phyloP scores from a whole-genome alignment of 306 rosid genomes.

The Crataegus laevigata region DNA sequence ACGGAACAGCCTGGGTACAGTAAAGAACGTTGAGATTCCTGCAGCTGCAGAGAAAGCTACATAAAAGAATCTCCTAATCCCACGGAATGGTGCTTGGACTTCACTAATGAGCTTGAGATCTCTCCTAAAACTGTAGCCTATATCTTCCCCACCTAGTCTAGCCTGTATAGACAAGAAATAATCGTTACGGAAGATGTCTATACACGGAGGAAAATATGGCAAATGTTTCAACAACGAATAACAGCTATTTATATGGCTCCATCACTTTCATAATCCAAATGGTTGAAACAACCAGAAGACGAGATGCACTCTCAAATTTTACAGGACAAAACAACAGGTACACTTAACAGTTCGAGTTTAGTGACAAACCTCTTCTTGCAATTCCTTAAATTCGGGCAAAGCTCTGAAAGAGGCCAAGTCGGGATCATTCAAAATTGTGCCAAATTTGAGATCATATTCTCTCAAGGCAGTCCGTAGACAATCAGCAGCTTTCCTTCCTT shows the following conservation, averaged over 20 bases:
- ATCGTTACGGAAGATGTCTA: not conserved
- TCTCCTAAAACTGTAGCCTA: slow-evolving; percentile 89
- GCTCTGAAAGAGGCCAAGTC: slow-evolving; percentile 97
- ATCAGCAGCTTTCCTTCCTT: slow-evolving; percentile 88
- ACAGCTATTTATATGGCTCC: slow-evolving; percentile 7
- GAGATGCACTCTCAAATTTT: not conserved
- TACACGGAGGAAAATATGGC: slow-evolving; percentile 2
- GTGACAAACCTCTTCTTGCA: slow-evolving; percentile 78
- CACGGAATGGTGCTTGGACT: slow-evolving; percentile 99
- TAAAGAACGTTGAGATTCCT: slow-evolving; percentile 70
- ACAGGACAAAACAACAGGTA: not conserved
- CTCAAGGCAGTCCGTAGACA: slow-evolving; percentile 81
- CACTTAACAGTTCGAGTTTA: slow-evolving; percentile 4
- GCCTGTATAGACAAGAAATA: slow-evolving; percentile 50
- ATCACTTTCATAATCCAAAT: not conserved
- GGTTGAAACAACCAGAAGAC: not conserved
- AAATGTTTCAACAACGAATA: not conserved
- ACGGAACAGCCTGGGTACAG: slow-evolving; percentile 58
- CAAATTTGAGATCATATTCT: slow-evolving; percentile 85
- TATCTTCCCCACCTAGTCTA: slow-evolving; percentile 87
- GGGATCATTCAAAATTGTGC: slow-evolving; percentile 91
- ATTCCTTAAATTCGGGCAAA: slow-evolving; percentile 85
- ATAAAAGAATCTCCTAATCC: slow-evolving; percentile 81
- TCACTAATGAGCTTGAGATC: slow-evolving; percentile 97
- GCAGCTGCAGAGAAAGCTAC: slow-evolving; percentile 83